A percentile compares a stretch with the other conserved stretches of the same genome.
Conservation (phyloP, 768 basidiomycete species). For the Botryobasidium botryosum region DNA sequence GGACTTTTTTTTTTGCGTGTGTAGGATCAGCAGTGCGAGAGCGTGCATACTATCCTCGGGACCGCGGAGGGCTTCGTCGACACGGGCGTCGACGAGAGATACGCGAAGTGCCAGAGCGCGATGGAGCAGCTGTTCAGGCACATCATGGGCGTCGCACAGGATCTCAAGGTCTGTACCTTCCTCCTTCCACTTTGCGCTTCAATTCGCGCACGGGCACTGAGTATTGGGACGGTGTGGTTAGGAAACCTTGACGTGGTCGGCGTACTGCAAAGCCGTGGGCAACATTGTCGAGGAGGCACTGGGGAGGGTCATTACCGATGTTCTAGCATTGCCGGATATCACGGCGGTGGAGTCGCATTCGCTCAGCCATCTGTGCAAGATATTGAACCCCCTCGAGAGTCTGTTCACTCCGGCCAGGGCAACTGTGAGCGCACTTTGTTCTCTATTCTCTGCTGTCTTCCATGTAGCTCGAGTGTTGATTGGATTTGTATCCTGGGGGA, state of each 20-base stretch:
- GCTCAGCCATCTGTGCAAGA: conserved; percentile 65
- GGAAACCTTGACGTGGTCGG: conserved; percentile 51
- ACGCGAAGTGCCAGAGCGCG: conserved; percentile 56
- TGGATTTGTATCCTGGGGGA: too few species aligned
- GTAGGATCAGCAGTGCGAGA: conserved; percentile 34
- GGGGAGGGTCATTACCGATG: conserved; percentile 46
- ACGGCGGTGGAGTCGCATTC: conserved; percentile 73
- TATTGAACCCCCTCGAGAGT: conserved; percentile 63
- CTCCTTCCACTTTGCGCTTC: too few species aligned
- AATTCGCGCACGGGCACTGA: too few species aligned
- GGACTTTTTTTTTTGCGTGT: background rate
- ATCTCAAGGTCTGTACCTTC: conserved; percentile 54
- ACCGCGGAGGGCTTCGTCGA: conserved; percentile 49
- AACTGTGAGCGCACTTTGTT: conserved; percentile 27
- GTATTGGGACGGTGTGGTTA: too few species aligned
- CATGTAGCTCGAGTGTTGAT: too few species aligned
- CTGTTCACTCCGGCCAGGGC: conserved; percentile 53
- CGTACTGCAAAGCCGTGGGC: conserved; percentile 58
- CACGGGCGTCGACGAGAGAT: conserved; percentile 54
- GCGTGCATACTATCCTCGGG: conserved; percentile 31
- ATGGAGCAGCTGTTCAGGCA: conserved; percentile 45
- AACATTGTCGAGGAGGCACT: conserved; percentile 50
- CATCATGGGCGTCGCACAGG: conserved; percentile 43
- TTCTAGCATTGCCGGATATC: conserved; percentile 69
- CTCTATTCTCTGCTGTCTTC: background rate